Conservation (phyloP, 2,329 filamentous ascomycete genomes). For the Trichoderma aggressivum region DNA sequence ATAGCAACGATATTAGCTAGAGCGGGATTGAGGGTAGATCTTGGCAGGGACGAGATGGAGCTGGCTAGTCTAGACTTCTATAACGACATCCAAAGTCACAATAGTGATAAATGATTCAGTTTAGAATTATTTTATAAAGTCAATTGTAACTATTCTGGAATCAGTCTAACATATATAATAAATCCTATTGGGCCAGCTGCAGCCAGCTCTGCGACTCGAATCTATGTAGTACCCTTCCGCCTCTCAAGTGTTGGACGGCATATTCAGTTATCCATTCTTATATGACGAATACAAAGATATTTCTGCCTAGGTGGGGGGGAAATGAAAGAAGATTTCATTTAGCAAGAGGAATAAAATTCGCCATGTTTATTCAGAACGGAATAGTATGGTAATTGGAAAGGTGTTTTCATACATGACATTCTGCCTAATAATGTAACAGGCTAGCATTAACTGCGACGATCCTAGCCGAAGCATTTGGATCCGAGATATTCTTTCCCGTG, state of each 20-base stretch:
- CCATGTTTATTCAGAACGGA: not conserved
- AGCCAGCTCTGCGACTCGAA: not conserved
- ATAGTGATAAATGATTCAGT: not conserved
- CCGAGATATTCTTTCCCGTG: not conserved
- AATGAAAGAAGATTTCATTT: not conserved
- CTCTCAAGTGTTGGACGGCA: not conserved
- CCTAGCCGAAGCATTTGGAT: not conserved
- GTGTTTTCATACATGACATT: rapidly evolving
- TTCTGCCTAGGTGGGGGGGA: not conserved
- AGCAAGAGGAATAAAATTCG: not conserved
- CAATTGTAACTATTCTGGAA: not conserved
- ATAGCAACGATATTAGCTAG: not conserved
- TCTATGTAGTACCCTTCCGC: not conserved
- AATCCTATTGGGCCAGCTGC: not conserved
- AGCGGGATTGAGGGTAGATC: not conserved
- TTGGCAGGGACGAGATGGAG: not conserved
- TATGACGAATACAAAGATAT: not conserved
- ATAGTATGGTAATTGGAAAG: not conserved
- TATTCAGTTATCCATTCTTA: not conserved
- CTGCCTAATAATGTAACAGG: not conserved
- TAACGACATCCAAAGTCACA: not conserved
- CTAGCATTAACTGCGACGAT: not conserved
- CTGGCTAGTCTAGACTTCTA: not conserved
- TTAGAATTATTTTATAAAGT: not conserved
- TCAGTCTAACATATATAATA: not conserved